Evolutionary conservation across 495 filamentous ascomycete species (phyloP).

Genomic region (Lineolata rhizophorae): DNA sequence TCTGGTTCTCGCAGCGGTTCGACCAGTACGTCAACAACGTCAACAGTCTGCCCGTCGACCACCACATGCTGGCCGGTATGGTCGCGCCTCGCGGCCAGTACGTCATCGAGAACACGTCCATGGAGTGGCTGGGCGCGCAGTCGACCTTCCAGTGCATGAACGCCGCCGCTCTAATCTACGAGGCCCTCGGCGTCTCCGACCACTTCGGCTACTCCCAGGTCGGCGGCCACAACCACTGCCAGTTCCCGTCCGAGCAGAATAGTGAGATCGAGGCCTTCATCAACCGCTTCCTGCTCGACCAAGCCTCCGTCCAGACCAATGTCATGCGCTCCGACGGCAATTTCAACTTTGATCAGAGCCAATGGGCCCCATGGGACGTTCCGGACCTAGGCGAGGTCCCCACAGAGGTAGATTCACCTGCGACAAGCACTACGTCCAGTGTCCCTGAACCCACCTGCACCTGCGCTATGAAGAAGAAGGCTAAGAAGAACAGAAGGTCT

Average conservation of each 20-base stretch:
- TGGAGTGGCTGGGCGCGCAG: conserved; percentile 22
- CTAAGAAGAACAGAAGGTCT: too few relatives aligned
- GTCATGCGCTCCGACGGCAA: neutral
- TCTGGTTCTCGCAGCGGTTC: conserved; percentile 25
- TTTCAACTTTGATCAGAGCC: conserved; percentile 4
- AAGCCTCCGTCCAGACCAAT: neutral
- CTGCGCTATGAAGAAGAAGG: too few relatives aligned
- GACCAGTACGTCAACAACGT: too few relatives aligned
- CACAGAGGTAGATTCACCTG: too few relatives aligned
- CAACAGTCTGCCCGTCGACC: conserved; percentile 19
- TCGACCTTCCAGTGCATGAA: conserved; percentile 32
- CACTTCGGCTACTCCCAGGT: conserved; percentile 30
- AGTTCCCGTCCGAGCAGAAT: conserved; percentile 26
- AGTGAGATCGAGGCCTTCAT: conserved; percentile 30
- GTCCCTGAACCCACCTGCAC: too few relatives aligned
- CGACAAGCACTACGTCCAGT: too few relatives aligned
- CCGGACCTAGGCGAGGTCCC: too few relatives aligned
- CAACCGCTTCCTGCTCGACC: conserved; percentile 27
- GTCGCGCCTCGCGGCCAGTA: conserved; percentile 21
- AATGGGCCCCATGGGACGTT: too few relatives aligned
- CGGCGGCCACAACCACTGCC: conserved; percentile 30
- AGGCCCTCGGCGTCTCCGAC: conserved; percentile 23
- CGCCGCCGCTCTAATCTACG: conserved; percentile 25
- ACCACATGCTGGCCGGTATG: conserved; percentile 21
- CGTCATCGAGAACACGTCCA: conserved; percentile 21